Conservation (phyloP, 441 rosid genomes). For the Francoa sonchifolia region DNA sequence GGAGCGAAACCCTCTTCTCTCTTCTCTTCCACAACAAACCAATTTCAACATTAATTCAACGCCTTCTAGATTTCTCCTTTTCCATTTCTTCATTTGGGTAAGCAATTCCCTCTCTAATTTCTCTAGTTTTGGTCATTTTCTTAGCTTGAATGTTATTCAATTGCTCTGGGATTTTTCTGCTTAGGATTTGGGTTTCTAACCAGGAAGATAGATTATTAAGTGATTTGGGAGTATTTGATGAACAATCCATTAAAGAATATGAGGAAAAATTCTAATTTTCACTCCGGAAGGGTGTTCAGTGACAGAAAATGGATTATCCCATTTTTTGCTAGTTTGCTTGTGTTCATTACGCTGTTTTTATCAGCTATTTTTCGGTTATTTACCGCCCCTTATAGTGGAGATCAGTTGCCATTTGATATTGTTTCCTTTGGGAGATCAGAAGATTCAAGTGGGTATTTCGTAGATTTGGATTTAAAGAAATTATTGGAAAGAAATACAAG, state of each 20-base stretch:
- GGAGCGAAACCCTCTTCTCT: too few relatives aligned
- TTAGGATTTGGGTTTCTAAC: constrained; percentile 5
- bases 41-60: too few relatives aligned
- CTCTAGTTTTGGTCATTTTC: too few relatives aligned
- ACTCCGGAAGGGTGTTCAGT: constrained; percentile 55
- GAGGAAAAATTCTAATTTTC: constrained; percentile 48
- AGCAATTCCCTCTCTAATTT: too few relatives aligned
- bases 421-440: constrained; percentile 30
- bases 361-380: constrained; percentile 34
- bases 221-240: too few relatives aligned
- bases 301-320: constrained; percentile 84
- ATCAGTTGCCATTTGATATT: constrained; percentile 38
- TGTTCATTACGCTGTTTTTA: constrained; percentile 47
- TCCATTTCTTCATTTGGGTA: too few relatives aligned
- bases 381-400: constrained; percentile 29
- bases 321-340: constrained; percentile 67
- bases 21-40: too few relatives aligned
- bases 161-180: constrained; percentile 10
- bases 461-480: constrained; percentile 49
- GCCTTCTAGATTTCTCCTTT: too few relatives aligned
- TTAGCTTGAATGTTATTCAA: too few relatives aligned
- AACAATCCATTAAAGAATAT: constrained; percentile 32
- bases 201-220: constrained; percentile 32
- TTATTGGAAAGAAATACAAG: constrained; percentile 19
- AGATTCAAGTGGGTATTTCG: constrained; percentile 51